These are phyloP conservation scores for Aspergillus niger DNA, from an alignment of 2,329 filamentous ascomycete genomes.

Conservation along the genomic window DNA sequence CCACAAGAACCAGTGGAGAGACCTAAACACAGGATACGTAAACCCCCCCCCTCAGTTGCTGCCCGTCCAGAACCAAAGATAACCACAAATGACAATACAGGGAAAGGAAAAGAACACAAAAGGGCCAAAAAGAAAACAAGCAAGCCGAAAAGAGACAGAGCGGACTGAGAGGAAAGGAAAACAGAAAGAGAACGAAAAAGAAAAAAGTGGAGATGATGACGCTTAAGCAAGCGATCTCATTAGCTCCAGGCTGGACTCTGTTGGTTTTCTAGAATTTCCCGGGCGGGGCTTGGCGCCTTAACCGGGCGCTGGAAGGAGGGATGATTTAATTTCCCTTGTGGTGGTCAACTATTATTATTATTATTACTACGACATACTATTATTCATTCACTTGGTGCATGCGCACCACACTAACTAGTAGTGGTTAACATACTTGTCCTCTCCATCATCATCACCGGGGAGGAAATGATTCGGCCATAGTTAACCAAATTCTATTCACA, in stretches of 20 bases:
- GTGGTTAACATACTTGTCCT: too few species aligned
- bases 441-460: too few species aligned
- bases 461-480: too few species aligned
- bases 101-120: background rate
- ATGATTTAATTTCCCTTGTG: background rate
- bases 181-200: background rate
- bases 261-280: constrained; percentile 20
- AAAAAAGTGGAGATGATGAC: constrained; percentile 18
- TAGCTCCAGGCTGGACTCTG: constrained; percentile 15
- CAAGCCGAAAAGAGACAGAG: constrained; percentile 10
- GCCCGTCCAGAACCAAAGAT: background rate
- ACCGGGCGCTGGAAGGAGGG: background rate
- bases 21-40: too few species aligned
- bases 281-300: constrained; percentile 10
- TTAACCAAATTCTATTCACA: too few species aligned
- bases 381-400: background rate
- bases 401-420: too few species aligned
- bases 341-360: background rate
- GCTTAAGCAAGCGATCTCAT: constrained; percentile 19
- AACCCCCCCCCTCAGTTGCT: too few species aligned
- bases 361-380: background rate
- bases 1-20: background rate
- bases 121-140: background rate
- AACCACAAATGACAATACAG: background rate
- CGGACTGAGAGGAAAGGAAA: constrained; percentile 12